Evolutionary conservation across 176 grass and related monocot species (phyloP).

Genomic region (Guadua angustifolia): DNA sequence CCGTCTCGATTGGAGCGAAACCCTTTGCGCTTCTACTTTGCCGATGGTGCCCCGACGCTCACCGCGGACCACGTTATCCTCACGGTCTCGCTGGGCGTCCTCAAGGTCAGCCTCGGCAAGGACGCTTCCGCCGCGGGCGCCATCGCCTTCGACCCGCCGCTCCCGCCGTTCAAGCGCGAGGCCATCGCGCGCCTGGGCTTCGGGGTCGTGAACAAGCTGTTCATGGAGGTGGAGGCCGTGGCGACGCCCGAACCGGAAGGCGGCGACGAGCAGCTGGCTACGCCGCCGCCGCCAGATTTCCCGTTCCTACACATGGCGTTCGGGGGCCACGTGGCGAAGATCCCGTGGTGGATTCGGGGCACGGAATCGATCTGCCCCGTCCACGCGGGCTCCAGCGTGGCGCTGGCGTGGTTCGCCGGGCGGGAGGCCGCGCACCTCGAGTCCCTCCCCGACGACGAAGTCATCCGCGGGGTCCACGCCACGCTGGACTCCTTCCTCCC

Average conservation of each 20-base stretch:
- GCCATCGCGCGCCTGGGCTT: conserved; percentile 74
- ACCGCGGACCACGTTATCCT: conserved; percentile 72
- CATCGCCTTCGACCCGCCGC: conserved; percentile 70
- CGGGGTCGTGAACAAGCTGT: conserved; percentile 80
- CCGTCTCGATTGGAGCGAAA: conserved; percentile 61
- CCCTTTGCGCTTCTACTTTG: conserved; percentile 65
- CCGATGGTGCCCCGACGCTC: conserved; percentile 34
- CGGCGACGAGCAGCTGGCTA: neutral
- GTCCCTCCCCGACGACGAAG: conserved; percentile 62
- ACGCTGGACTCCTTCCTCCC: conserved; percentile 62
- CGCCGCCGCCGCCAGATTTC: conserved; percentile 20
- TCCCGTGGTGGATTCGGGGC: conserved; percentile 81
- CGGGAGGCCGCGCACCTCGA: conserved; percentile 78
- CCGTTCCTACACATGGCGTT: conserved; percentile 66
- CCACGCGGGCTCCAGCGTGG: conserved; percentile 59
- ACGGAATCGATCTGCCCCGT: conserved; percentile 73
- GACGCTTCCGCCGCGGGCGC: conserved; percentile 13
- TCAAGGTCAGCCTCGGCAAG: conserved; percentile 67
- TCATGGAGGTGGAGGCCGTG: conserved; percentile 60
- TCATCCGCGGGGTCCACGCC: conserved; percentile 51
- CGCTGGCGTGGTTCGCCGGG: conserved; percentile 81
- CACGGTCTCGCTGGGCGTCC: conserved; percentile 82
- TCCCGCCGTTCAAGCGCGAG: conserved; percentile 71
- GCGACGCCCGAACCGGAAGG: neutral
- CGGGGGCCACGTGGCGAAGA: conserved; percentile 41